Evolutionary conservation across 495 filamentous ascomycete genomes (phyloP).

Genomic region (Saxispiralis lemnorum): DNA sequence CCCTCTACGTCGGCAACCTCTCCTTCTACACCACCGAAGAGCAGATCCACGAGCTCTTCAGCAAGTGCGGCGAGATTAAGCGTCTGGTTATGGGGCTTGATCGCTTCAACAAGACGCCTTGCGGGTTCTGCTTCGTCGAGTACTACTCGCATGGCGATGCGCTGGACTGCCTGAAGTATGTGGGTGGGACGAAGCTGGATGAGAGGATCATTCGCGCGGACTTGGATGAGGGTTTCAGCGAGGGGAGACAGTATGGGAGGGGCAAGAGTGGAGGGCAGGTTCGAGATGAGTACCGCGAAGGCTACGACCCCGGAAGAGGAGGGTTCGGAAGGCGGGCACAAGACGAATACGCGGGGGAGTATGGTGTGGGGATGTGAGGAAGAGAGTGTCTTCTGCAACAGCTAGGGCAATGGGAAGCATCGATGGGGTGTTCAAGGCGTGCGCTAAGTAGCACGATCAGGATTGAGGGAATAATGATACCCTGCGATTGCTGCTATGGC

Average conservation of each 20-base stretch:
- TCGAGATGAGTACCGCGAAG: conserved; percentile 89
- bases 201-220: conserved; percentile 95
- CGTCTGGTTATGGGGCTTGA: conserved; percentile 97
- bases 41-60: conserved; percentile 65
- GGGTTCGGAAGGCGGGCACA: conserved; percentile 42
- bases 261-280: conserved; percentile 94
- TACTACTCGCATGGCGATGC: conserved; percentile 97
- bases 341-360: conserved; percentile 17
- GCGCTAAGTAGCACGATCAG: no score
- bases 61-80: conserved; percentile 85
- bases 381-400: no score
- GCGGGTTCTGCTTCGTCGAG: conserved; percentile 98
- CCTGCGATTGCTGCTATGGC: no score
- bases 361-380: not conserved
- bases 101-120: conserved; percentile 89
- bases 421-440: no score
- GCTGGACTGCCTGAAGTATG: conserved; percentile 92
- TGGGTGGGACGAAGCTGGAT: conserved; percentile 96
- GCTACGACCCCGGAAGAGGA: conserved; percentile 86
- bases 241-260: conserved; percentile 80
- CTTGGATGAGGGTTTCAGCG: conserved; percentile 84
- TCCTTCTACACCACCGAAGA: conserved; percentile 99
- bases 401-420: no score
- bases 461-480: no score
- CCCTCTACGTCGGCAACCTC: conserved; percentile 95